Evolutionary conservation across 2,329 filamentous ascomycete species (phyloP).

Genomic region (Ramularia endophylla): DNA sequence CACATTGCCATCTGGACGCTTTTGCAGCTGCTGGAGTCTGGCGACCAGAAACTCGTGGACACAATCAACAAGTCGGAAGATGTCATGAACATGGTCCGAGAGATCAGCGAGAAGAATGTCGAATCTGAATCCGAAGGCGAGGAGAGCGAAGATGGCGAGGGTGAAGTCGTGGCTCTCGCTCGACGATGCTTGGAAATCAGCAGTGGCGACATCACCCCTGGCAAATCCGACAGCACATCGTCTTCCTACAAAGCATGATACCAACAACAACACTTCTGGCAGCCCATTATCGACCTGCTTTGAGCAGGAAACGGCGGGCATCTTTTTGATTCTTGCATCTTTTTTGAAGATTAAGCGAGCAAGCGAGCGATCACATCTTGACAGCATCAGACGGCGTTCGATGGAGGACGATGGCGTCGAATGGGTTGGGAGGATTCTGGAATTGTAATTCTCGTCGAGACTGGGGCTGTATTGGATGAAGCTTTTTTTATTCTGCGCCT

Average conservation of each 20-base stretch:
- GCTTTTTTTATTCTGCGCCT: too few species aligned
- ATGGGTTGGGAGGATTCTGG: too few species aligned
- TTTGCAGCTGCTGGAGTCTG: constrained; percentile 89
- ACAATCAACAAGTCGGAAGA: constrained; percentile 86
- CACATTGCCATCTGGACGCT: constrained; percentile 99
- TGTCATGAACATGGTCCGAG: constrained; percentile 84
- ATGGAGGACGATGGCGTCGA: neutral
- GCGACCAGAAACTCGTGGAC: constrained; percentile 81
- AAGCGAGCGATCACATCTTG: constrained; percentile 13
- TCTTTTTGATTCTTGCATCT: constrained; percentile 8
- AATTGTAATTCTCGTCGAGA: too few species aligned
- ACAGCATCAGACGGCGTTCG: constrained; percentile 9
- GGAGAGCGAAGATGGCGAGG: constrained; percentile 86
- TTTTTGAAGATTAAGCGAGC: constrained; percentile 12
- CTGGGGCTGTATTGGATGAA: too few species aligned
- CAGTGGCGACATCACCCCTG: constrained; percentile 15
- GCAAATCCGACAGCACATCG: constrained; percentile 16
- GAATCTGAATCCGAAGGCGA: constrained; percentile 78
- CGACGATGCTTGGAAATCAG: constrained; percentile 71
- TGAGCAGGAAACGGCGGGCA: neutral
- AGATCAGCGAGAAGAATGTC: constrained; percentile 82
- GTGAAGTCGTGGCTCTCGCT: constrained; percentile 85
- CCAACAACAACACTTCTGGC: neutral
- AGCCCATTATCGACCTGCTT: neutral
- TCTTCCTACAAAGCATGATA: constrained; percentile 17